phyloP scores from a whole-genome alignment of 352 stramenopile species.

The Phytophthora pistaciae region DNA sequence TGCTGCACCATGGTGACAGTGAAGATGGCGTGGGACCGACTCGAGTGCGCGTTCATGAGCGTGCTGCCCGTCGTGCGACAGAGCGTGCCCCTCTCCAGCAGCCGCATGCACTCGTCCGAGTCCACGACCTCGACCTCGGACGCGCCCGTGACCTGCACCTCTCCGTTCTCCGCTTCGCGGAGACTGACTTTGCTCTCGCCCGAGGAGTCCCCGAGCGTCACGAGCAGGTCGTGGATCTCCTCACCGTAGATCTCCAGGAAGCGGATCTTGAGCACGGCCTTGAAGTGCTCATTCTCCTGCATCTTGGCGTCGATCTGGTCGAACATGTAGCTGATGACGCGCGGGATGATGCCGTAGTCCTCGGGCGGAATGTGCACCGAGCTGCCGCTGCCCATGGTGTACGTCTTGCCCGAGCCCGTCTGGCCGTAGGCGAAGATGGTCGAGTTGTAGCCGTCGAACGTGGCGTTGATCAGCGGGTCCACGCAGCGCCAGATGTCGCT shows the following conservation, averaged over 20 bases:
- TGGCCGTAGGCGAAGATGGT: slow-evolving; percentile 93
- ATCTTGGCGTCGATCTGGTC: slow-evolving; percentile 75
- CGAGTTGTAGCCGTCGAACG: slow-evolving; percentile 91
- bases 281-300: slow-evolving; percentile 67
- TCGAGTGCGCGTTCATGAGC: slow-evolving; percentile 94
- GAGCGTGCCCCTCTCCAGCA: slow-evolving; percentile 88
- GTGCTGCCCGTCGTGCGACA: slow-evolving; percentile 89
- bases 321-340: slow-evolving; percentile 88
- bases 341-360: slow-evolving; percentile 90
- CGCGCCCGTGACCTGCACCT: slow-evolving; percentile 87
- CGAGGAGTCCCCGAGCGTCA: slow-evolving; percentile 69
- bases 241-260: slow-evolving; percentile 96
- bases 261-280: slow-evolving; percentile 70
- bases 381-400: slow-evolving; percentile 91
- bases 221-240: slow-evolving; percentile 91
- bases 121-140: slow-evolving; percentile 74
- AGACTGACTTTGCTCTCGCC: slow-evolving; percentile 82
- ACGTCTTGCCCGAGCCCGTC: slow-evolving; percentile 89
- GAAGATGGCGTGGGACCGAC: slow-evolving; percentile 94
- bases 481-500: slow-evolving; percentile 89
- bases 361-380: slow-evolving; percentile 79
- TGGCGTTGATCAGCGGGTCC: slow-evolving; percentile 80
- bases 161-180: slow-evolving; percentile 81
- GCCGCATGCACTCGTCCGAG: slow-evolving; percentile 78
- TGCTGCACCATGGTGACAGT: slow-evolving; percentile 88